These are phyloP conservation scores for Hypoxylon sp. DNA, from an alignment of 2,329 filamentous ascomycete genomes.

Conservation along the genomic window DNA sequence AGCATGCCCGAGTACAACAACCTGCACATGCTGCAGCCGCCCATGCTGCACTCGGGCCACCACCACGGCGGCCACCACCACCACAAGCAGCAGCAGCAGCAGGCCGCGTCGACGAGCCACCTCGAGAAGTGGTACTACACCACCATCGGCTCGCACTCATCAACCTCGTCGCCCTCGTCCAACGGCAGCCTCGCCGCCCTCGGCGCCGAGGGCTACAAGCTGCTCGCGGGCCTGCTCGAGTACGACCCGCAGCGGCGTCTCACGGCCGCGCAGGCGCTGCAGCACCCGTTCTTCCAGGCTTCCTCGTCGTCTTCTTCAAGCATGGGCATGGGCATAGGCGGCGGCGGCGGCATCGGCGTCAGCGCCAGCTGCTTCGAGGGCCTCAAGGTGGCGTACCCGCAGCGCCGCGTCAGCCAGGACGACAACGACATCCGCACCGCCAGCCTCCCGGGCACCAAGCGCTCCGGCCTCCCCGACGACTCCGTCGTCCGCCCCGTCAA, in stretches of 20 bases:
- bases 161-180: conserved; percentile 55
- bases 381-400: conserved; percentile 85
- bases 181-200: conserved; percentile 62
- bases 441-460: conserved; percentile 89
- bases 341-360: conserved; percentile 66
- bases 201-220: conserved; percentile 79
- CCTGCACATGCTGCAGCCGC: conserved; percentile 64
- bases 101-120: conserved; percentile 50
- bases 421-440: conserved; percentile 95
- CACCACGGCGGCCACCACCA: conserved; percentile 44
- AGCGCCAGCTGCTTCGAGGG: conserved; percentile 91
- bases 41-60: conserved; percentile 53
- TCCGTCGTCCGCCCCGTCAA: conserved; percentile 69
- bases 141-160: conserved; percentile 67
- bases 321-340: conserved; percentile 51
- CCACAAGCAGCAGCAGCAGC: conserved; percentile 41
- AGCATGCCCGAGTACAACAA: conserved; percentile 88
- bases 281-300: conserved; percentile 86
- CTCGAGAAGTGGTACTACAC: conserved; percentile 84
- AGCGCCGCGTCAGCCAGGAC: conserved; percentile 88
- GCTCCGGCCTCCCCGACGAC: conserved; percentile 86
- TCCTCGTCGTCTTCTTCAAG: too few species aligned
- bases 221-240: conserved; percentile 83
- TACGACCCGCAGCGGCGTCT: conserved; percentile 92
- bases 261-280: conserved; percentile 86